Evolutionary conservation across 179 eudicot species (phyloP).

Genomic region (Spinacia oleracea): DNA sequence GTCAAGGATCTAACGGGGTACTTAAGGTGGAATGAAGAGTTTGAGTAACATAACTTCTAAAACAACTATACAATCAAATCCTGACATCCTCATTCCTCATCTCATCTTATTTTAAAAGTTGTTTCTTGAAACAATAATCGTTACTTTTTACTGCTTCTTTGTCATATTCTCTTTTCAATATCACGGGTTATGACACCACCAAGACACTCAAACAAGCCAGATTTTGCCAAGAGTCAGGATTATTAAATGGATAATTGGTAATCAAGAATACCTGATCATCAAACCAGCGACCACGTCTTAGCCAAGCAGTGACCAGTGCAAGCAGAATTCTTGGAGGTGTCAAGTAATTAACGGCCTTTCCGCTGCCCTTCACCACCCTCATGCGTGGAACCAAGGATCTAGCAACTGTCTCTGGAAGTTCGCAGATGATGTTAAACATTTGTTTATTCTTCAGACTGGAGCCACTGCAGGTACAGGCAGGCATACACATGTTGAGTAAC

Average conservation of each 20-base stretch:
- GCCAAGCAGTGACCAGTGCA: slow-evolving; percentile 95
- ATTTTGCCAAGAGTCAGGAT: not conserved
- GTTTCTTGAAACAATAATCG: not conserved
- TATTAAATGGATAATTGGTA: not conserved
- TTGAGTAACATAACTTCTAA: not conserved
- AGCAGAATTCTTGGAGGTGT: slow-evolving; percentile 95
- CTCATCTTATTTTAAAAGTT: not conserved
- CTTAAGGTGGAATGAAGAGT: not conserved
- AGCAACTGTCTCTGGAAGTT: slow-evolving; percentile 98
- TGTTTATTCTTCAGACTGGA: slow-evolving; percentile 87
- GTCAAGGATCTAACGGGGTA: too few species aligned
- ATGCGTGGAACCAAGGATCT: slow-evolving; percentile 92
- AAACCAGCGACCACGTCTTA: slow-evolving; percentile 91
- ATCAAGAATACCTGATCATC: slow-evolving; percentile 72
- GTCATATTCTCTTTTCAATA: not conserved
- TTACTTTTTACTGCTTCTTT: not conserved
- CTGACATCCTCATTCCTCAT: not conserved
- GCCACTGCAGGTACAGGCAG: slow-evolving; percentile 60
- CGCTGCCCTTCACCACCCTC: slow-evolving; percentile 93
- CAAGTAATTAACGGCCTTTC: slow-evolving; percentile 91
- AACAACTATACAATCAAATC: not conserved
- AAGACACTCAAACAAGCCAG: not conserved
- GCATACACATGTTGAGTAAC: slow-evolving; percentile 11
- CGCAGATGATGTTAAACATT: slow-evolving; percentile 96
- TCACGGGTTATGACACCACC: not conserved